A percentile compares a stretch with the other conserved stretches of the same genome.
Evolutionary conservation across 306 rosid genomes (phyloP).

Genomic region (Psophocarpus tetragonolobus): DNA sequence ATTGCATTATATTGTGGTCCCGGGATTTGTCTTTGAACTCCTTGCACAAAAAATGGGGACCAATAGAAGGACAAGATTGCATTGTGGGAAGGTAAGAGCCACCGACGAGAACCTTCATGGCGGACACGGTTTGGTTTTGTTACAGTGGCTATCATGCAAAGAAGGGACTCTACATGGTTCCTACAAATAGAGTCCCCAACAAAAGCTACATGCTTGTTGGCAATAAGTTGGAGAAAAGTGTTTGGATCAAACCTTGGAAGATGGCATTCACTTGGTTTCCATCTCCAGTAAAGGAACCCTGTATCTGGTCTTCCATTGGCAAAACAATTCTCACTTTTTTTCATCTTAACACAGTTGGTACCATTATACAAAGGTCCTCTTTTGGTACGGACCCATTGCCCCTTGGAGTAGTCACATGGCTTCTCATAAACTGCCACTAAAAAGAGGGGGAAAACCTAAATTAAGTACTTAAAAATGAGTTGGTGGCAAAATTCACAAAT

Average conservation of each 20-base stretch:
- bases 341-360: conserved; percentile 57
- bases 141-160: conserved; percentile 59
- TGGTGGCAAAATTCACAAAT: background rate
- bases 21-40: conserved; percentile 46
- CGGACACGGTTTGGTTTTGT: conserved; percentile 52
- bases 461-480: background rate
- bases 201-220: conserved; percentile 63
- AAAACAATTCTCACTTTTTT: conserved; percentile 61
- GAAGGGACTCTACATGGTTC: conserved; percentile 77
- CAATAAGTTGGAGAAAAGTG: conserved; percentile 53
- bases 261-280: conserved; percentile 62
- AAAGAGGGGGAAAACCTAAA: background rate
- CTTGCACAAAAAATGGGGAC: conserved; percentile 78
- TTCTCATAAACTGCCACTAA: conserved; percentile 20
- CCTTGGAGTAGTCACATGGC: conserved; percentile 66
- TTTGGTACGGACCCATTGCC: conserved; percentile 56
- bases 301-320: conserved; percentile 62
- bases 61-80: conserved; percentile 59
- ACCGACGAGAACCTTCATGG: conserved; percentile 44
- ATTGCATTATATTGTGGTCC: conserved; percentile 50
- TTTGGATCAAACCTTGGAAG: conserved; percentile 73
- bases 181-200: conserved; percentile 81
- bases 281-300: conserved; percentile 63
- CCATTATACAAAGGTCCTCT: conserved; percentile 59
- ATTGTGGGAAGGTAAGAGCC: conserved; percentile 58